Base-by-base conservation (phyloP, 768 basidiomycete genomes). In the Collybiopsis luxurians region DNA sequence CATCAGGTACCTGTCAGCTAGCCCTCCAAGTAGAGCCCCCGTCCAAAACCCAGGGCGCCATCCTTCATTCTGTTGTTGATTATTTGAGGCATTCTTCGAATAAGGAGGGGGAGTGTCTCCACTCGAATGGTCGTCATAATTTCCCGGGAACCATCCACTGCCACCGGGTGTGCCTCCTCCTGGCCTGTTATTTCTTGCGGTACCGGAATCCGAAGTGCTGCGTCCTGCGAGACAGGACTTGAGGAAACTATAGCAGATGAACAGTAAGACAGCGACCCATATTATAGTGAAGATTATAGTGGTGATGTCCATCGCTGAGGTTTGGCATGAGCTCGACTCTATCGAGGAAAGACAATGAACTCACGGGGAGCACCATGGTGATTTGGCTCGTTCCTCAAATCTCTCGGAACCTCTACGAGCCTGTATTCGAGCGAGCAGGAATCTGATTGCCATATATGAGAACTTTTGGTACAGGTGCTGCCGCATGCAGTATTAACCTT, bases 391-490 rank as follows among this genome's bases (percentile, higher is more conserved):
- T 71, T 66, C 28, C 75, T 72, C 54, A 83, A 67, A 39, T 71
- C 63, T 13, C 69, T 69, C 27, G 89, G 88, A 4, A 94, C 75
- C 50, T 87, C 81, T 19, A 91, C 82, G 2, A 98, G 82, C 46
- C 82, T 79, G 66, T 97, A 98, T 58, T 92, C 85, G 53, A 98
- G 75, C 6, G 86, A 87, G 69, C 95, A 98, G 15, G 93, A 95
- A 17, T 89, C 94, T 93, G 30, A 28, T 4, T 54, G 34, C 43
- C 10, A 46, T n/a, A 27, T 13, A 12, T 28, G 38, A 48, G 47
- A 15, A 49, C 28, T 24, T 23, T 13, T n/a, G n/a, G n/a, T n/a
- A n/a, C n/a, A n/a, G n/a, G n/a, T n/a, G n/a, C n/a, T n/a, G n/a
- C n/a, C n/a, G n/a, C n/a, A n/a, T n/a, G n/a, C n/a, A n/a, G n/a